These are phyloP conservation scores for Aspergillus quadrilineatus DNA, from an alignment of 2,329 filamentous ascomycete genomes.

Conservation along the genomic window DNA sequence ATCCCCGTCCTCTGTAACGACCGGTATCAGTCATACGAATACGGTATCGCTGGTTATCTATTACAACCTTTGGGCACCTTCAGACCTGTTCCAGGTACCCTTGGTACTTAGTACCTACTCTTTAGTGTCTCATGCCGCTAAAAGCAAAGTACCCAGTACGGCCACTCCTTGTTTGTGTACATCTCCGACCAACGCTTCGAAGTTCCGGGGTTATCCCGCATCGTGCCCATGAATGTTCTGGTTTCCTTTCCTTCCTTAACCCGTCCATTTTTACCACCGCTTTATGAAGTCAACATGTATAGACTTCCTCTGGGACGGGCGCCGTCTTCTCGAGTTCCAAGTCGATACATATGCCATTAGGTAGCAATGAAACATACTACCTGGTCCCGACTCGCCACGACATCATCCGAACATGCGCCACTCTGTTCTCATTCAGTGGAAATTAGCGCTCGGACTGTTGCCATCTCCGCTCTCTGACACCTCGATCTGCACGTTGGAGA, in stretches of 20 bases:
- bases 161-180: not conserved
- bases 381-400: not conserved
- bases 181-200: not conserved
- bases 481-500: not conserved
- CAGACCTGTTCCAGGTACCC: not conserved
- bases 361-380: not conserved
- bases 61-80: conserved; percentile 4
- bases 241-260: not conserved
- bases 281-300: not conserved
- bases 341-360: not conserved
- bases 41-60: not conserved
- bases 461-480: not conserved
- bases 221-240: too few species aligned
- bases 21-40: conserved; percentile 1
- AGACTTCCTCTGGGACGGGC: not conserved
- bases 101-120: too few species aligned
- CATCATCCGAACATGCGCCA: not conserved
- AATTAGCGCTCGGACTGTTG: not conserved
- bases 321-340: not conserved
- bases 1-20: not conserved
- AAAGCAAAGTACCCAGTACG: too few species aligned
- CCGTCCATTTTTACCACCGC: not conserved
- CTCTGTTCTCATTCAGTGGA: not conserved
- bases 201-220: not conserved
- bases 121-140: too few species aligned